Evolutionary conservation across 2,329 filamentous ascomycete species (phyloP), one percentile per base, ranked within the genome.

Genomic region (Verticillium nubilum): DNA sequence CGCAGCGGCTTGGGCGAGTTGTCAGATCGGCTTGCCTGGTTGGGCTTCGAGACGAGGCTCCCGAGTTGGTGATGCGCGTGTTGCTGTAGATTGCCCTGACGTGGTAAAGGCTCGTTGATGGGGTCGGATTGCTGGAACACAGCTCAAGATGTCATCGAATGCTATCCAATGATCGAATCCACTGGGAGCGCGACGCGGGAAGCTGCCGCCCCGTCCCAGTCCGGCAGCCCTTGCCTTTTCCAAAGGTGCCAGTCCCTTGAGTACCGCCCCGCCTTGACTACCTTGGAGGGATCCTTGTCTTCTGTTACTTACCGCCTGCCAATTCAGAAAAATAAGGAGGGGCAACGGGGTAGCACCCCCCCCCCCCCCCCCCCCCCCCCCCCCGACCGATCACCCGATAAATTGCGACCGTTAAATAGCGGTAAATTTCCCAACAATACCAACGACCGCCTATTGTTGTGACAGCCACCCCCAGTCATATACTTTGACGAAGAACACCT

Each of bases 341-440:
- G 37, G 37, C 37, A 47, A 9, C 37, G n/a, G 37, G 37, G 37
- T 9, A 6, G 23, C n/a, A 25, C 54, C 12, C 54, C 54, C 31
- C 54, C 28, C 31, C 54, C 17, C 23, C 13, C 27, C 54, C 35
- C 33, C 19, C 27, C 12, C 52, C 23, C 52, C 15, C 26, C 26
- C 25, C 25, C 52, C 25, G 25, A 35, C 54, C 33, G 42, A 47
- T 23, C 33, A 26, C n/a, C 54, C 54, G 29, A 26, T 35, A 56
- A 56, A 56, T 56, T 56, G 54, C 54, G 54, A 56, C 33, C 25
- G 54, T 52, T 61, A 56, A 61, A 59, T 52, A 57, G 54, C 60
- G 54, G 47, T 56, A 61, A 59, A 61, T 59, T 60, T 60, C 52
- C 52, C 52, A 52, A 37, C 42, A 17, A 29, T 47, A 31, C 37